These are phyloP conservation scores for Nepenthes gracilis DNA, from an alignment of 148 eudicot species.

Conservation along the genomic window DNA sequence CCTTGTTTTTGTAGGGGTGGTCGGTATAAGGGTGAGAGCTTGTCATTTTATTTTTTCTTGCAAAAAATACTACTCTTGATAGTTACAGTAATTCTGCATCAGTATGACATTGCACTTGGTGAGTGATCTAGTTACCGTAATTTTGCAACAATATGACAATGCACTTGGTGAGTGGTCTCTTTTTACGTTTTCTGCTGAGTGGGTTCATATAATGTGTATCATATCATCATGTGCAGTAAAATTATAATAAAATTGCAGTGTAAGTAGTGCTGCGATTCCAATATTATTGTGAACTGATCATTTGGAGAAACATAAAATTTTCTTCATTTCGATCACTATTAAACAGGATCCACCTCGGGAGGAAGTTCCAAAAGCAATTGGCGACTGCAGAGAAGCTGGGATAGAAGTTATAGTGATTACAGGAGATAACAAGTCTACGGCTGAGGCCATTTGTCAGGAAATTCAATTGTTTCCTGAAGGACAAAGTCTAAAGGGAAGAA, in stretches of 20 bases:
- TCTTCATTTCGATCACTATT: not conserved
- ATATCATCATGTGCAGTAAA: too few species aligned
- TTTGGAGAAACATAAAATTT: not conserved
- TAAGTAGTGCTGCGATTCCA: too few species aligned
- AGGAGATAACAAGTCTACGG: slow-evolving; percentile 81
- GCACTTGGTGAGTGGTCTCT: too few species aligned
- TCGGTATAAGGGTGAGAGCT: slow-evolving; percentile 70
- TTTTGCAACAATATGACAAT: too few species aligned
- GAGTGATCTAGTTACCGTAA: too few species aligned
- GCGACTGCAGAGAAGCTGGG: slow-evolving; percentile 75
- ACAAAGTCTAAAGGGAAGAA: slow-evolving; percentile 43
- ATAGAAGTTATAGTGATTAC: slow-evolving; percentile 81
- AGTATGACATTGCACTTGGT: too few species aligned
- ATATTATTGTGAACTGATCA: not conserved
- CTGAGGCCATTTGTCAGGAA: slow-evolving; percentile 75
- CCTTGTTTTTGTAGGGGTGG: slow-evolving; percentile 65
- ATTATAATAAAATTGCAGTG: too few species aligned
- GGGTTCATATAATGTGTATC: too few species aligned
- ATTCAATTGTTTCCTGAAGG: slow-evolving; percentile 39
- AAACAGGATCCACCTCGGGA: slow-evolving; percentile 83
- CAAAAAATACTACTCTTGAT: too few species aligned
- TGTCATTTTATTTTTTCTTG: not conserved
- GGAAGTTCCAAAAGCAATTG: slow-evolving; percentile 70
- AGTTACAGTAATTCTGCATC: too few species aligned
- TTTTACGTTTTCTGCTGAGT: too few species aligned